These are phyloP conservation scores for Umbelopsis sp. DNA, from an alignment of 192 early-diverging fungal species.

Conservation along the genomic window DNA sequence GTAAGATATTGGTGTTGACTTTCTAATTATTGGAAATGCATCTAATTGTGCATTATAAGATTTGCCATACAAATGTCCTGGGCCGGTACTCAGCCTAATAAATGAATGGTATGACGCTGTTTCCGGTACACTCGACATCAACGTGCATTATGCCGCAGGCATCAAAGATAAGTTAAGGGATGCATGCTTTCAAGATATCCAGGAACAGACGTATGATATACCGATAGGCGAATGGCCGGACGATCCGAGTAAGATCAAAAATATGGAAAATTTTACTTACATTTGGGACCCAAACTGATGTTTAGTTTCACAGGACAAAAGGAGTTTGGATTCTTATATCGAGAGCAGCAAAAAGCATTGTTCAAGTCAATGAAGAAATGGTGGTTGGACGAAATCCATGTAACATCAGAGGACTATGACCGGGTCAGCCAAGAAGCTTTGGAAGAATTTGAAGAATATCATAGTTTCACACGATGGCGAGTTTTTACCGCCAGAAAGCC, in stretches of 20 bases:
- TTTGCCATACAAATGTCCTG: constrained; percentile 30
- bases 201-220: constrained; percentile 20
- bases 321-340: constrained; percentile 42
- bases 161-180: constrained; percentile 19
- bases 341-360: constrained; percentile 36
- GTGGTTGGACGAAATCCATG: constrained; percentile 30
- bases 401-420: constrained; percentile 42
- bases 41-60: constrained; percentile 5
- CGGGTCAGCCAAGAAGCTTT: constrained; percentile 30
- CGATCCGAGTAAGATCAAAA: constrained; percentile 24
- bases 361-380: constrained; percentile 30
- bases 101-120: constrained; percentile 34
- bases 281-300: background rate
- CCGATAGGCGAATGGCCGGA: constrained; percentile 42
- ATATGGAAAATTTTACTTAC: background rate
- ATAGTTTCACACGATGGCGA: constrained; percentile 26
- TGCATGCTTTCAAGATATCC: constrained; percentile 28
- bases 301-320: constrained; percentile 27
- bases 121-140: background rate
- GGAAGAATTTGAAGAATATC: constrained; percentile 35
- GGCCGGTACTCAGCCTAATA: constrained; percentile 28
- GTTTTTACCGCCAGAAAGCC: constrained; percentile 34
- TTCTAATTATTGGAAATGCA: background rate
- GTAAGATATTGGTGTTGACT: constrained; percentile 7
- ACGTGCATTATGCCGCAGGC: background rate